These are phyloP conservation scores for Fusarium avenaceum DNA, from an alignment of 2,329 filamentous ascomycete species.

Conservation along the genomic window DNA sequence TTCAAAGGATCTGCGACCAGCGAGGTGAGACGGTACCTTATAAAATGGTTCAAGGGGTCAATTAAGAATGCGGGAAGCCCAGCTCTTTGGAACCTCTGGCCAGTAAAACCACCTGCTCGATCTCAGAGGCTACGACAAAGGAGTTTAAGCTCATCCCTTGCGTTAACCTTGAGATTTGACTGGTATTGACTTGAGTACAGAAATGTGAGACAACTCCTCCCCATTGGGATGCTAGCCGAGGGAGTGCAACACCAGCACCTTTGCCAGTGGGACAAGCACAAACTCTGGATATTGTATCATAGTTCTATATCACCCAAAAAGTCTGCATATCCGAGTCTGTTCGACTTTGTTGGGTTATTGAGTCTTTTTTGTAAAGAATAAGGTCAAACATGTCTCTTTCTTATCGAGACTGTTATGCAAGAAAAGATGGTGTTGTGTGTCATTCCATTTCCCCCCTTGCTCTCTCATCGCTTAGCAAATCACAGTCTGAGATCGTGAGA, in stretches of 20 bases:
- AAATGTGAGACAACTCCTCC: conserved; percentile 8
- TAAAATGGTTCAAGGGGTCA: neutral
- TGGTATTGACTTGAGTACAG: neutral
- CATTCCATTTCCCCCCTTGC: neutral
- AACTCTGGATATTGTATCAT: neutral
- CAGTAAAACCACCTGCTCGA: neutral
- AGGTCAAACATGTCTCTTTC: neutral
- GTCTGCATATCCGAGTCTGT: too few relatives aligned
- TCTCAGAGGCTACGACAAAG: neutral
- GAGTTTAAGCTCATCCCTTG: conserved; percentile 1
- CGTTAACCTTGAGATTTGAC: neutral
- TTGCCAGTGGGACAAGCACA: neutral
- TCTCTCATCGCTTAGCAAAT: neutral
- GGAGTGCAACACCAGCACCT: neutral
- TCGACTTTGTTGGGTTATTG: too few relatives aligned
- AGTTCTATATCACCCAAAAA: rapidly evolving
- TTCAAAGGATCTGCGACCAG: neutral
- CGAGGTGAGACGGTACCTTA: neutral
- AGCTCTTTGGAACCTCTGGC: neutral
- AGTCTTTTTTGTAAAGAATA: neutral
- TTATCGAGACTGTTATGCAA: neutral
- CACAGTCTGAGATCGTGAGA: neutral
- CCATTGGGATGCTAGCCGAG: neutral
- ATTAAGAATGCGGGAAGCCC: neutral
- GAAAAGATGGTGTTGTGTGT: neutral